Evolutionary conservation across 73 alveolate genomes (phyloP).

Genomic region (Blepharisma stoltei): DNA sequence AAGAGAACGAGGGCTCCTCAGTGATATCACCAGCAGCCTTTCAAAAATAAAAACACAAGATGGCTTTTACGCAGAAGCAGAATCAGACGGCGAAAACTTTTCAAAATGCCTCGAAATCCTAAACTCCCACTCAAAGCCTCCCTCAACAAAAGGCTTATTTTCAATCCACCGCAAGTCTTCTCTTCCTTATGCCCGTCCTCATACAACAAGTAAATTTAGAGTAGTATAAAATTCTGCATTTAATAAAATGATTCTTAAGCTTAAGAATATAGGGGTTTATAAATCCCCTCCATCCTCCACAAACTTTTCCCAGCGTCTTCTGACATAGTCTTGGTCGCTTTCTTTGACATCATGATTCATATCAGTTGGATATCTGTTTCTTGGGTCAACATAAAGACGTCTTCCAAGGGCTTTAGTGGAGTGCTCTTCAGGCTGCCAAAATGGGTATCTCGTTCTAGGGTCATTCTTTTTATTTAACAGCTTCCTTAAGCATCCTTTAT

Average conservation of each 20-base stretch:
- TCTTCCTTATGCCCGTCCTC: too few species aligned
- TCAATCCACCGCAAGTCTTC: too few species aligned
- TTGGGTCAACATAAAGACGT: background rate
- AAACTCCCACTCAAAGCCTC: too few species aligned
- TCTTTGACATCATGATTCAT: background rate
- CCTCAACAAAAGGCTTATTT: too few species aligned
- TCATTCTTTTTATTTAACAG: constrained; percentile 45
- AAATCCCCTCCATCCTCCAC: background rate
- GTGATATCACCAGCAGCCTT: constrained; percentile 5
- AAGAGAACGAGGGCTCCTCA: background rate
- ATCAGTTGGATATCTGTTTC: constrained; percentile 6
- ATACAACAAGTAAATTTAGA: too few species aligned
- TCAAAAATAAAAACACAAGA: background rate
- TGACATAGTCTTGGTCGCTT: background rate
- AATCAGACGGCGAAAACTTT: too few species aligned
- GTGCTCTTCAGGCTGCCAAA: constrained; percentile 9
- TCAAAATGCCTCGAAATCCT: too few species aligned
- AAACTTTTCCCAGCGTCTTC: background rate
- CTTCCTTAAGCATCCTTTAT: constrained; percentile 77
- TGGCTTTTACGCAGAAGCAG: too few species aligned
- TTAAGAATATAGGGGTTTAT: too few species aligned
- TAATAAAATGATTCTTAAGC: too few species aligned
- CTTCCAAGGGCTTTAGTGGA: background rate
- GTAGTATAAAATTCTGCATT: too few species aligned
- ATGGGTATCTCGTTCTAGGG: constrained; percentile 3